Base-by-base conservation (phyloP, 129 eudicot genomes). In the Lonicera japonica region DNA sequence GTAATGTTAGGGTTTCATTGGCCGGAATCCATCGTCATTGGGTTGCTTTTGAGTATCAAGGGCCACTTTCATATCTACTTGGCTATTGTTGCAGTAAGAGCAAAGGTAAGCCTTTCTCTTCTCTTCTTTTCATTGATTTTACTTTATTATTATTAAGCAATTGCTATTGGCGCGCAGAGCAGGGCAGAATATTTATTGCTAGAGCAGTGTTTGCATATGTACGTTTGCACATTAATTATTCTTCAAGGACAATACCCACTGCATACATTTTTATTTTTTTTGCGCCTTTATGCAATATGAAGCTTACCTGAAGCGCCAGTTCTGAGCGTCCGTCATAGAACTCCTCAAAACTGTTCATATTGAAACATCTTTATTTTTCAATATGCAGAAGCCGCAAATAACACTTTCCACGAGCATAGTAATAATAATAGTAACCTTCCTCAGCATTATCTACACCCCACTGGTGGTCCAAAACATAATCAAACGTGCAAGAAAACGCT, bases 21-120 rank as follows among this genome's bases (percentile, higher is more conserved):
- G 95, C 86, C 75, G 18, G 95, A 91, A 25, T 84, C 97, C 0
- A 54, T 91, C 1, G 80, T 83, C 9, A 69, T 87, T 3, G 97
- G 96, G 11, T 74, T 91, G 86, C 84, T 91, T 58, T 61, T 91
- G 19, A 80, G 80, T 41, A 77, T 79, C 75, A 91, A 91, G 76
- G 97, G 97, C 0, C 97, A 82, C 54, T 87, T 91, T 61, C 97
- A 91, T 39, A 73, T 87, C 18, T 91, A 84, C 76, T 67, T 91
- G 72, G 80, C 94, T 38, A 70, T 87, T 5, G 69, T 79, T 56
- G 87, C 86, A 24, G 55, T 64, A 29, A 70, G 70, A 61, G 97
- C 82, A 82, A 74, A 10, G 10, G 4, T 13, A 38, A 0, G 16
- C 12, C 29, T 15, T 62, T 43, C 1, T 22, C 12, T 51, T 56